These are phyloP conservation scores for Nitzschia sp. DNA, from an alignment of 108 stramenopile species.

Conservation along the genomic window DNA sequence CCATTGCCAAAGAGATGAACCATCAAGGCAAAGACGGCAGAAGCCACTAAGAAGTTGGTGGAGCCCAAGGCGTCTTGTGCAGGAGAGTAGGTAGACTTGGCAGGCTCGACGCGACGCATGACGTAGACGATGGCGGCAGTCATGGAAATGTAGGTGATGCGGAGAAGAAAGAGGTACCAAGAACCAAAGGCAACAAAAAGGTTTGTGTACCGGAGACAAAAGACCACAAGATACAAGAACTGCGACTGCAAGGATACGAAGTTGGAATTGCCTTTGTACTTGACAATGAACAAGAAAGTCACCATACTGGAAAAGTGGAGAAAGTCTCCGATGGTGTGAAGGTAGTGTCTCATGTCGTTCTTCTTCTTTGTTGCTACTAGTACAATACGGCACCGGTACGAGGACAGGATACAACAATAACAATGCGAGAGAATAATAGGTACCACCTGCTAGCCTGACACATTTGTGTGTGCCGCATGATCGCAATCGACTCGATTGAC, in stretches of 20 bases:
- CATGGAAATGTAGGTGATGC: conserved; percentile 74
- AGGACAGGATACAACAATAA: too few relatives aligned
- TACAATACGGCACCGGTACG: too few relatives aligned
- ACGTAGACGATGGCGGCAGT: conserved; percentile 76
- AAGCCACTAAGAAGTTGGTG: conserved; percentile 49
- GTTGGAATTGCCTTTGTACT: conserved; percentile 9
- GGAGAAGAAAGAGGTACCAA: conserved; percentile 87
- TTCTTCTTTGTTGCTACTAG: too few relatives aligned
- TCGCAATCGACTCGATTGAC: too few relatives aligned
- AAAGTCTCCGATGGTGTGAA: conserved; percentile 11
- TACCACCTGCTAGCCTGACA: too few relatives aligned
- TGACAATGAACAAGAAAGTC: conserved; percentile 13
- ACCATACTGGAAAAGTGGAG: conserved; percentile 3
- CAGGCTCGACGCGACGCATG: conserved; percentile 67
- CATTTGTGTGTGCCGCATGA: too few relatives aligned
- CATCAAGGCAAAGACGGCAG: conserved; percentile 6
- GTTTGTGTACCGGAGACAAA: conserved; percentile 72
- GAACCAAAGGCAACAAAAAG: conserved; percentile 73
- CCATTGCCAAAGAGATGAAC: conserved; percentile 10
- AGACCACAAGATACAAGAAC: conserved; percentile 87
- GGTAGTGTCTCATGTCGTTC: conserved; percentile 2
- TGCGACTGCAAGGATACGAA: conserved; percentile 90
- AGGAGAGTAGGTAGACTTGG: conserved; percentile 78
- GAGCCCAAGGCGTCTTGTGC: conserved; percentile 86
- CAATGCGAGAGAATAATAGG: too few relatives aligned